These are phyloP conservation scores for Saccharomycopsis oosterbeekiorum DNA, from an alignment of 805 yeast genomes.

Conservation along the genomic window DNA sequence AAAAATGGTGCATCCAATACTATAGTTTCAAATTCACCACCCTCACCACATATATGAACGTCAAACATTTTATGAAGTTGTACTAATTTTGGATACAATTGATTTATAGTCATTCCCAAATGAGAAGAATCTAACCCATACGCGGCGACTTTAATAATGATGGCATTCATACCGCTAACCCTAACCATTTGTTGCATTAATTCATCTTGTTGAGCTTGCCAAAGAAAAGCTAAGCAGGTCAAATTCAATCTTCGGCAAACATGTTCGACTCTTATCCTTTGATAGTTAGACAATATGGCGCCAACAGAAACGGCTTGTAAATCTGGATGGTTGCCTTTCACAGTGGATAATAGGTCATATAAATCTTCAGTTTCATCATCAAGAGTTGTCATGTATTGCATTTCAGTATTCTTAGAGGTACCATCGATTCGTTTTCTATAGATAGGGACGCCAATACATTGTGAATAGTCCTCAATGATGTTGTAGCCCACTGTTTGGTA, in stretches of 20 bases:
- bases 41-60: conserved; percentile 95
- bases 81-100: conserved; percentile 49
- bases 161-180: conserved; percentile 49
- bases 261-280: conserved; percentile 85
- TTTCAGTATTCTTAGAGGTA: conserved; percentile 45
- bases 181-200: conserved; percentile 55
- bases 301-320: conserved; percentile 87
- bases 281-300: conserved; percentile 92
- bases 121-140: conserved; percentile 61
- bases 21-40: conserved; percentile 94
- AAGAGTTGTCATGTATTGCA: conserved; percentile 60
- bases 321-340: conserved; percentile 52
- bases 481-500: conserved; percentile 96
- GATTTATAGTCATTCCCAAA: conserved; percentile 57
- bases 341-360: conserved; percentile 38
- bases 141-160: conserved; percentile 89
- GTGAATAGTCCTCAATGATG: conserved; percentile 50
- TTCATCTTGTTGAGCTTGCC: conserved; percentile 82
- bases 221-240: conserved; percentile 62
- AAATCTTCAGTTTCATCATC: conserved; percentile 88
- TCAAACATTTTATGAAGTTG: conserved; percentile 57
- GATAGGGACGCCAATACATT: conserved; percentile 73
- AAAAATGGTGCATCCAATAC: conserved; percentile 89
- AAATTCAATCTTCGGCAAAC: conserved; percentile 71
- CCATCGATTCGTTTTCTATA: conserved; percentile 61